Base-by-base conservation (phyloP, 805 yeast species). In the Zygoascus tannicola region DNA sequence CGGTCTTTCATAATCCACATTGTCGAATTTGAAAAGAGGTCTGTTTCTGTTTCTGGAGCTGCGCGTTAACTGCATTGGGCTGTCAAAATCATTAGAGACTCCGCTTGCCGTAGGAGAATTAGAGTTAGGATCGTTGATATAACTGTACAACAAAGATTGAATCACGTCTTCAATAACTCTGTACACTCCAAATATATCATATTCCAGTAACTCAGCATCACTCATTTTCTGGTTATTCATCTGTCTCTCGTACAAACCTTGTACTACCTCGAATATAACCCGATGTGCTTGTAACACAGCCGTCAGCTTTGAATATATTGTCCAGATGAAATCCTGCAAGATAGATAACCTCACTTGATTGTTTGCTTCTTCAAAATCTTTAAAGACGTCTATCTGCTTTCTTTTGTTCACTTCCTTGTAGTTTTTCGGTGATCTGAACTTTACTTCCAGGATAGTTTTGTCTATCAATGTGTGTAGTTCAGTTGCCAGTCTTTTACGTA, bases 251-350 rank as follows among this genome's bases (percentile, higher is more conserved):
- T 50, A 45, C 20, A 54, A 40, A 2, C 45, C 52, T 7, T 56
- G 50, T 15, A 65, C 63, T 4, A 82, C 72, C 49, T 80, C 87
- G 47, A 67, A 66, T 4, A 86, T 70, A 1, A 81, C 78, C 23
- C 81, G 69, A 56, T 85, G 87, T 20, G 75, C 73, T 63, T 85
- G 92, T 16, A 85, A 61, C 3, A 83, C 76, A 20, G 78, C 70
- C 34, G 80, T 62, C 42, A 77, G 60, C 57, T 77, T 79, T 22
- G 76, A 66, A 54, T 82, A 86, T n/a, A 85, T 68, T 5, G 77
- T 69, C 60, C 83, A 76, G 50, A 83, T 81, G 34, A 86, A 69
- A 49, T 85, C 86, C 50, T 80, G 76, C 26, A 87, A 63, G 0
- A 85, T 70, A 0, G 72, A 59, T 0, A 78, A 73, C 12, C 35